A percentile compares a stretch with the other conserved stretches of the same genome.
Evolutionary conservation across 805 yeast species (phyloP).

Genomic region (Candida cerambycidarum): DNA sequence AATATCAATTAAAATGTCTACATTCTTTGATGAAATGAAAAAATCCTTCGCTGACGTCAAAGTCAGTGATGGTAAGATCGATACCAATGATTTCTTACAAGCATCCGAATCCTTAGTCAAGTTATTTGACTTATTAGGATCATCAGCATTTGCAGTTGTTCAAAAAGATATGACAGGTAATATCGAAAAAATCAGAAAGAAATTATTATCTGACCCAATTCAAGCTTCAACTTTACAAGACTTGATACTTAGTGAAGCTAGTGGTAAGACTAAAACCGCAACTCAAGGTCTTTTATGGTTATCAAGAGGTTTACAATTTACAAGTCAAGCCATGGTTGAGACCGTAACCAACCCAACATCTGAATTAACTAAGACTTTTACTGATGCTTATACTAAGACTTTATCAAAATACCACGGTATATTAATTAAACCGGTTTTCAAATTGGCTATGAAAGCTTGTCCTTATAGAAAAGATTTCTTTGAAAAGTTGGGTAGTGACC

Average conservation of each 20-base stretch:
- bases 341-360: constrained; percentile 60
- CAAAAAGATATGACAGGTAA: constrained; percentile 89
- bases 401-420: constrained; percentile 78
- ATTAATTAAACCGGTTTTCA: constrained; percentile 82
- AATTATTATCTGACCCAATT: constrained; percentile 64
- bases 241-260: constrained; percentile 69
- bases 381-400: constrained; percentile 80
- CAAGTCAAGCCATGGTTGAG: constrained; percentile 86
- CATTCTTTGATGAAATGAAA: constrained; percentile 80
- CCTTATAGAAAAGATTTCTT: constrained; percentile 88
- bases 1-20: too few species aligned
- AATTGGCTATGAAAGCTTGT: constrained; percentile 92
- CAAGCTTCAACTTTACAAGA: constrained; percentile 71
- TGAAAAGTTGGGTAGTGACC: constrained; percentile 75
- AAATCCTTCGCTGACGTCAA: constrained; percentile 76
- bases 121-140: constrained; percentile 79
- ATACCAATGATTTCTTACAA: constrained; percentile 73
- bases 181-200: constrained; percentile 69
- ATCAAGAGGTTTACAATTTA: constrained; percentile 80
- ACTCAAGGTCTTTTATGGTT: constrained; percentile 92
- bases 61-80: constrained; percentile 56
- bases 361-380: constrained; percentile 76
- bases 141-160: constrained; percentile 81
- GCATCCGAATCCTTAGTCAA: constrained; percentile 84
- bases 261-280: constrained; percentile 68